phyloP scores from a whole-genome alignment of 768 basidiomycete species.

The Agaricus subrufescens region DNA sequence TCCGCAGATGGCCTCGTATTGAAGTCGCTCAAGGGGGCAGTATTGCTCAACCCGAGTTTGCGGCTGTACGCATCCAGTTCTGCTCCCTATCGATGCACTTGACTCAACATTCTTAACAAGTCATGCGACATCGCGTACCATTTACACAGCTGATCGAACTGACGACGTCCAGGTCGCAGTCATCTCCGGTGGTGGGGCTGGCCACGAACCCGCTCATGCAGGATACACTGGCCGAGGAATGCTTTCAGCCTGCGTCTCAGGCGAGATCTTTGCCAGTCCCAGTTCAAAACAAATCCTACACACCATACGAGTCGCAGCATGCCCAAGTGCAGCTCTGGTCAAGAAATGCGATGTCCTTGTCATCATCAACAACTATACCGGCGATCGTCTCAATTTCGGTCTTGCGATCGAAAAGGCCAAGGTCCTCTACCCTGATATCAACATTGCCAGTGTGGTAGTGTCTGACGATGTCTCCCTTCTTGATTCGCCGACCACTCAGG shows the following conservation, averaged over 20 bases:
- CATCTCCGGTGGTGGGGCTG: slow-evolving; percentile 47
- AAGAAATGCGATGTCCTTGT: slow-evolving; percentile 28
- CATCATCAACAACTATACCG: slow-evolving; percentile 46
- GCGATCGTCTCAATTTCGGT: slow-evolving; percentile 56
- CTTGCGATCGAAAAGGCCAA: slow-evolving; percentile 51
- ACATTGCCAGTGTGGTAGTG: slow-evolving; percentile 43
- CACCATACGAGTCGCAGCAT: slow-evolving; percentile 41
- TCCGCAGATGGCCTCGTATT: slow-evolving; percentile 38
- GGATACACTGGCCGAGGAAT: slow-evolving; percentile 55
- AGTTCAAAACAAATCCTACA: slow-evolving; percentile 54
- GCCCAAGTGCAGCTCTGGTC: slow-evolving; percentile 14
- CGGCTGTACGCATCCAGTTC: slow-evolving; percentile 25
- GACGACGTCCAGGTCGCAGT: slow-evolving; percentile 29
- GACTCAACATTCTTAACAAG: slow-evolving; percentile 15
- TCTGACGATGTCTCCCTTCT: slow-evolving; percentile 53
- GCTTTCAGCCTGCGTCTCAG: slow-evolving; percentile 51
- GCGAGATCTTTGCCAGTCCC: slow-evolving; percentile 59
- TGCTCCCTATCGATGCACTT: neutral
- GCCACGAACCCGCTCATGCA: slow-evolving; percentile 58
- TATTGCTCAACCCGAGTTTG: slow-evolving; percentile 35
- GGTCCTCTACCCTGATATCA: slow-evolving; percentile 20
- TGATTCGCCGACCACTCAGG: slow-evolving; percentile 13
- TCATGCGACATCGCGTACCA: slow-evolving; percentile 30
- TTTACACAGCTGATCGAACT: slow-evolving; percentile 23
- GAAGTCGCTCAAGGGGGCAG: slow-evolving; percentile 36